Percentiles rank a stretch among this genome's conserved stretches.
Conservation (phyloP, 1,284 basidiomycete genomes). For the Rhodotorula sp. region DNA sequence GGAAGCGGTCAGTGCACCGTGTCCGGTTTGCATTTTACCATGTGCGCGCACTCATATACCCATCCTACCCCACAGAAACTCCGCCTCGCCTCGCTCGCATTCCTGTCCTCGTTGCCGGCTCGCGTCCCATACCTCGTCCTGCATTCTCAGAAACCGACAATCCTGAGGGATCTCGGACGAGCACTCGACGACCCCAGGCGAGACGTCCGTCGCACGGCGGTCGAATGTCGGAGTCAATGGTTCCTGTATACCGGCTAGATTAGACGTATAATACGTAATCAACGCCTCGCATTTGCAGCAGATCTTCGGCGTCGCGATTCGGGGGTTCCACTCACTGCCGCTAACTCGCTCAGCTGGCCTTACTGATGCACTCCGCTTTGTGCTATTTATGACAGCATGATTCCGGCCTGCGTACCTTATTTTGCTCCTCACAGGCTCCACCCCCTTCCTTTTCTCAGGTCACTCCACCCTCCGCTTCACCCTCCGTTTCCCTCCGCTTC, state of each 20-base stretch:
- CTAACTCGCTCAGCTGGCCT: too few species aligned
- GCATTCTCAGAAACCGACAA: conserved; percentile 67
- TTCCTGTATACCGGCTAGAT: conserved; percentile 36
- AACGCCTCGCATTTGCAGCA: too few species aligned
- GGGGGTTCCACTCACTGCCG: too few species aligned
- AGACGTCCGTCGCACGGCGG: conserved; percentile 76
- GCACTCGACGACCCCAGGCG: conserved; percentile 81
- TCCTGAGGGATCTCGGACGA: conserved; percentile 70
- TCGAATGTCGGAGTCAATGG: conserved; percentile 67
- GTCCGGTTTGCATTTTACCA: neutral
- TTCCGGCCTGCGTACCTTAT: too few species aligned
- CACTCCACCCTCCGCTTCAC: too few species aligned
- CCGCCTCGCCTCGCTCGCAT: conserved; percentile 70
- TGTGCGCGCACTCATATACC: neutral
- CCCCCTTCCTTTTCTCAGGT: too few species aligned
- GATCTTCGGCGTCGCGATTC: too few species aligned
- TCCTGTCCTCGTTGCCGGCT: conserved; percentile 68
- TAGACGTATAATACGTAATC: neutral
- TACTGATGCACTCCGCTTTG: too few species aligned
- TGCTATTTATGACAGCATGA: too few species aligned
- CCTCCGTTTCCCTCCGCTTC: too few species aligned
- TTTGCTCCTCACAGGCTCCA: too few species aligned
- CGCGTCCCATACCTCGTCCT: conserved; percentile 74
- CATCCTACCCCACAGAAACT: conserved; percentile 59
- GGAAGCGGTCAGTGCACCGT: neutral